These are phyloP conservation scores for Strobilomyces confusus DNA, from an alignment of 768 basidiomycete genomes.

Conservation along the genomic window DNA sequence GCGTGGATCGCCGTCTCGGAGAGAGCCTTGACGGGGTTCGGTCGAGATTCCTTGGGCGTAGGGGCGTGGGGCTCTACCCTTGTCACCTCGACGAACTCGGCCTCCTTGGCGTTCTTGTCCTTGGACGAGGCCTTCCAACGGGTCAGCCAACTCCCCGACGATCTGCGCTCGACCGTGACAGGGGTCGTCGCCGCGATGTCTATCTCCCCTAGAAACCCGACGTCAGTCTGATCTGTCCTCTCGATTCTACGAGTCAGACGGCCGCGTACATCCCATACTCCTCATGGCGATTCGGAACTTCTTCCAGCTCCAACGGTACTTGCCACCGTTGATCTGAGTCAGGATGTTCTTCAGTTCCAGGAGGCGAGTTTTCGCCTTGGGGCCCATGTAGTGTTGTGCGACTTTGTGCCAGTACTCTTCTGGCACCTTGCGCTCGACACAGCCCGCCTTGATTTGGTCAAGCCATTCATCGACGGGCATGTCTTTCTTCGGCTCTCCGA, in stretches of 20 bases:
- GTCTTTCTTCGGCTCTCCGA: slow-evolving; percentile 68
- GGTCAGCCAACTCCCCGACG: slow-evolving; percentile 46
- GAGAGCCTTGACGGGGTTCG: slow-evolving; percentile 32
- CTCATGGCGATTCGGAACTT: slow-evolving; percentile 74
- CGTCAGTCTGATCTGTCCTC: slow-evolving; percentile 1
- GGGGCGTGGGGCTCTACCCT: slow-evolving; percentile 18
- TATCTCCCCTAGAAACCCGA: slow-evolving; percentile 53
- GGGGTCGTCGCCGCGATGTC: slow-evolving; percentile 56
- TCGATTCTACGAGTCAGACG: neutral
- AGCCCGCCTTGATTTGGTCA: slow-evolving; percentile 66
- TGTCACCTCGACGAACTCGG: slow-evolving; percentile 31
- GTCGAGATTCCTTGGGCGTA: slow-evolving; percentile 30
- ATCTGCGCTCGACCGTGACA: slow-evolving; percentile 52
- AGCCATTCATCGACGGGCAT: slow-evolving; percentile 70
- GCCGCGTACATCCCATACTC: slow-evolving; percentile 74
- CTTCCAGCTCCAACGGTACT: slow-evolving; percentile 82
- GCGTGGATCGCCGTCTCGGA: slow-evolving; percentile 31
- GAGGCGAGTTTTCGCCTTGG: slow-evolving; percentile 61
- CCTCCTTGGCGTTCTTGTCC: slow-evolving; percentile 31
- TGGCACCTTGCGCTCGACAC: slow-evolving; percentile 64
- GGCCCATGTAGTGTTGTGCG: slow-evolving; percentile 71
- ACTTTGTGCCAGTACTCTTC: slow-evolving; percentile 83
- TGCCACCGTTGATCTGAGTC: slow-evolving; percentile 68
- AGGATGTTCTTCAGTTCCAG: slow-evolving; percentile 71
- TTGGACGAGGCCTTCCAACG: slow-evolving; percentile 43